These are phyloP conservation scores for Penicillium bialowiezense DNA, from an alignment of 495 filamentous ascomycete species.

Conservation along the genomic window DNA sequence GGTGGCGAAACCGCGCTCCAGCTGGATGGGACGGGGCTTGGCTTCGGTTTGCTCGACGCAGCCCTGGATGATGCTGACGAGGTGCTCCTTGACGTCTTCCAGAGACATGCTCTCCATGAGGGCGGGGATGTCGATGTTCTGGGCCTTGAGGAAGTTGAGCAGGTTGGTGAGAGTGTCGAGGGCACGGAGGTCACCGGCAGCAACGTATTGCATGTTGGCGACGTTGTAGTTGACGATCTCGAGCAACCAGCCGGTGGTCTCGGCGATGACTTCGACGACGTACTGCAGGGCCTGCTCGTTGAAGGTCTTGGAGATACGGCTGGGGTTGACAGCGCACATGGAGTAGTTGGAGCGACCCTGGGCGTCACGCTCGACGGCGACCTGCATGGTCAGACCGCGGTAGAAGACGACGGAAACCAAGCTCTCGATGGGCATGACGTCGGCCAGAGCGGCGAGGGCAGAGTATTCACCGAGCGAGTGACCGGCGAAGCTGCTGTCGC, in stretches of 20 bases:
- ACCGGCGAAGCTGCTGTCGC: conserved; percentile 94
- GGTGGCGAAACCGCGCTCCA: conserved; percentile 93
- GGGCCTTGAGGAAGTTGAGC: conserved; percentile 88
- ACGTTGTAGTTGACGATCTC: conserved; percentile 99
- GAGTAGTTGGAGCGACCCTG: conserved; percentile 92
- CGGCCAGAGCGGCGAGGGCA: conserved; percentile 90
- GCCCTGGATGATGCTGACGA: conserved; percentile 80
- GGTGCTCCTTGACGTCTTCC: conserved; percentile 77
- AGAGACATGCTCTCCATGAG: conserved; percentile 80
- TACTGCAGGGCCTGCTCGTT: conserved; percentile 95
- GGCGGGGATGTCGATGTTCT: conserved; percentile 93
- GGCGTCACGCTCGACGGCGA: conserved; percentile 95
- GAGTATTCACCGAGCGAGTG: conserved; percentile 99
- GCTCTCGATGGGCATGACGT: conserved; percentile 98
- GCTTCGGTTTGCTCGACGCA: conserved; percentile 80
- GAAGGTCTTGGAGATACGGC: conserved; percentile 95
- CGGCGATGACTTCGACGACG: conserved; percentile 87
- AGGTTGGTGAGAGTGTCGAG: conserved; percentile 91
- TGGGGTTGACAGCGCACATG: conserved; percentile 98
- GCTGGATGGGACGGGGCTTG: conserved; percentile 82
- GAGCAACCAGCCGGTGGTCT: conserved; percentile 89
- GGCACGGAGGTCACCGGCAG: conserved; percentile 92
- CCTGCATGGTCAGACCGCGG: conserved; percentile 98
- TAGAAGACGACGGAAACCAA: conserved; percentile 99
- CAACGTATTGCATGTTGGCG: conserved; percentile 97